phyloP scores from a whole-genome alignment of 2,329 filamentous ascomycete species.

The Colletotrichum tanaceti region DNA sequence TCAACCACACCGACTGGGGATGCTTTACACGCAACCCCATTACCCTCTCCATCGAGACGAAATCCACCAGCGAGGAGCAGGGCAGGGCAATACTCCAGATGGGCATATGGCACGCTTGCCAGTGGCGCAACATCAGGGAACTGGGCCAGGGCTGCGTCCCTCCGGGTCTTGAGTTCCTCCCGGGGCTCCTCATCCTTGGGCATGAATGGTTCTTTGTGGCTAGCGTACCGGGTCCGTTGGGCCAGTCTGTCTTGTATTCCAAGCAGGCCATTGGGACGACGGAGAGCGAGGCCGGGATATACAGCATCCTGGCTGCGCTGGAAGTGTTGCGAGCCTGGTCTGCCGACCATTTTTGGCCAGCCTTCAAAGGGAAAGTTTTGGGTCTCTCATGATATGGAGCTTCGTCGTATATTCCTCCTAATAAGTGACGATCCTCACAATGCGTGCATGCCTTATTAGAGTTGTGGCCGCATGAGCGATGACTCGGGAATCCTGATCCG shows the following conservation, averaged over 20 bases:
- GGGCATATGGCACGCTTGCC: slow-evolving; percentile 42
- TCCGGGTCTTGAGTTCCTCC: neutral
- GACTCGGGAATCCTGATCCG: too few relatives aligned
- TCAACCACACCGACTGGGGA: slow-evolving; percentile 42
- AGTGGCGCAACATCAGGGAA: slow-evolving; percentile 39
- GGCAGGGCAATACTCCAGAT: slow-evolving; percentile 41
- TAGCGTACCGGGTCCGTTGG: neutral
- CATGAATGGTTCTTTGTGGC: slow-evolving; percentile 2
- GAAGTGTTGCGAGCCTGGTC: neutral
- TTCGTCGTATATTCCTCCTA: too few relatives aligned
- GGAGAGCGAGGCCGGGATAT: neutral
- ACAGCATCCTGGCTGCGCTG: neutral
- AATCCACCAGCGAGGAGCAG: slow-evolving; percentile 33
- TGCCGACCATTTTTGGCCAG: neutral
- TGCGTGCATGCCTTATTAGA: too few relatives aligned
- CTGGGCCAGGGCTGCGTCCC: neutral
- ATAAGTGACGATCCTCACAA: too few relatives aligned
- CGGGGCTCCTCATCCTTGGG: neutral
- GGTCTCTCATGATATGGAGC: neutral
- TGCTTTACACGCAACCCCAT: slow-evolving; percentile 38
- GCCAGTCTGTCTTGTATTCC: neutral
- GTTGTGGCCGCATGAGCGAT: too few relatives aligned
- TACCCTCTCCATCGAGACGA: slow-evolving; percentile 42
- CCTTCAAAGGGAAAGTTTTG: neutral
- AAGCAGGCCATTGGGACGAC: neutral